These are phyloP conservation scores for Paracamarosporium sp. DNA, from an alignment of 2,329 filamentous ascomycete species.

Conservation along the genomic window DNA sequence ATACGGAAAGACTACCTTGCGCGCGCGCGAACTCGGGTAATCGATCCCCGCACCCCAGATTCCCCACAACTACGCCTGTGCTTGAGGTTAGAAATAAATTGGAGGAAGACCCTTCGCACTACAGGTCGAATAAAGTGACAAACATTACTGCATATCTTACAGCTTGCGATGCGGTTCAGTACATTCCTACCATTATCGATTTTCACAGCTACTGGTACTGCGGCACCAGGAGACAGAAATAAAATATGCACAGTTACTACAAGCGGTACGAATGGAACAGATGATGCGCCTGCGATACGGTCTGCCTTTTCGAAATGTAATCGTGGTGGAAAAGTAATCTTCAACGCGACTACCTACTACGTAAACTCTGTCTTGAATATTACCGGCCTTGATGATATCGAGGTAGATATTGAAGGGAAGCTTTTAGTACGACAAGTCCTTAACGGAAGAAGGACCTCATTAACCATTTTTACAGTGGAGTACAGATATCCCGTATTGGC, in stretches of 20 bases:
- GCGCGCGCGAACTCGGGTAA: not conserved
- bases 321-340: slow-evolving; percentile 27
- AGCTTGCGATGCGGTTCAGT: not conserved
- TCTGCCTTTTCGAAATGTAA: slow-evolving; percentile 31
- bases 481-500: slow-evolving; percentile 23
- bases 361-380: slow-evolving; percentile 31
- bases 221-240: not conserved
- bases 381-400: slow-evolving; percentile 28
- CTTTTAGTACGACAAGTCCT: slow-evolving; percentile 17
- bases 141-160: not conserved
- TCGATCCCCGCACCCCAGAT: not conserved
- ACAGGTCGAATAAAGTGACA: not conserved
- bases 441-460: not conserved
- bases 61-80: not conserved
- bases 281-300: slow-evolving; percentile 35
- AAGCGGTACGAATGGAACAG: slow-evolving; percentile 25
- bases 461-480: slow-evolving; percentile 11
- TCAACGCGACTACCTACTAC: slow-evolving; percentile 29
- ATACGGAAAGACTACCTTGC: not conserved
- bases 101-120: not conserved
- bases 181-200: not conserved
- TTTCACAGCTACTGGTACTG: not conserved
- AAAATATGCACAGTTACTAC: slow-evolving; percentile 24
- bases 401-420: slow-evolving; percentile 34
- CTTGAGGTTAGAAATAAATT: not conserved